Base-by-base conservation (phyloP, 305 asterid genomes). In the Fraxinus latifolia region DNA sequence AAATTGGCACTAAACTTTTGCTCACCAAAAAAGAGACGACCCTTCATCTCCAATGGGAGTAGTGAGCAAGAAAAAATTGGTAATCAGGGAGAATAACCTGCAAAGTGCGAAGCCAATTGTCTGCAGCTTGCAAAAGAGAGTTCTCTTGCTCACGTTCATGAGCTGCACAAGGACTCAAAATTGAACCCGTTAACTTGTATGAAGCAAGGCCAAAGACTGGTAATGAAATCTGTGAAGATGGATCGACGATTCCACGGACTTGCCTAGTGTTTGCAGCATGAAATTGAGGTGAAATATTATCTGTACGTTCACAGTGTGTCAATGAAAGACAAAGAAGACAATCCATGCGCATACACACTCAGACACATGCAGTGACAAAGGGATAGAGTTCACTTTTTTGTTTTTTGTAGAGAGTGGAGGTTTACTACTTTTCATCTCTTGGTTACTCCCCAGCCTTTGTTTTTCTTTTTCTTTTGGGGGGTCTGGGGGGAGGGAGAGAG, bases 141-240 rank as follows among this genome's bases (percentile, higher is more conserved):
- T 84, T 85, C 88, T 90, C 95, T 78, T 92, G 97, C 84, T 90
- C 92, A 3, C 84, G 47, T 85, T 93, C 98, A n/a, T 85, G 87
- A 65, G 93, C 90, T 5, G 87, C 91, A 50, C 83, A 34, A 0
- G 96, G 97, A 82, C 88, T 88, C 83, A 95, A 68, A 44, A 89
- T 84, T 1, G 96, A 91, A 67, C 91, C 92, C 77, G 83, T 85
- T 78, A 91, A 88, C 90, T 92, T 95, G 91, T 90, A 92, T 0
- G 97, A 77, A 78, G 97, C 94, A 62, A 95, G 94, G 58, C 90
- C 98, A 80, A 93, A 91, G 0, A 90, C 93, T 1, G 98, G 98
- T 12, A 95, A 82, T 19, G 97, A 87, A 25, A 95, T 79, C 82
- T 72, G 90, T 31, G 94, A 86, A 3, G 84, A 53, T 58, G 90